phyloP scores from a whole-genome alignment of 73 alveolate species.

The Breviolum minutum region DNA sequence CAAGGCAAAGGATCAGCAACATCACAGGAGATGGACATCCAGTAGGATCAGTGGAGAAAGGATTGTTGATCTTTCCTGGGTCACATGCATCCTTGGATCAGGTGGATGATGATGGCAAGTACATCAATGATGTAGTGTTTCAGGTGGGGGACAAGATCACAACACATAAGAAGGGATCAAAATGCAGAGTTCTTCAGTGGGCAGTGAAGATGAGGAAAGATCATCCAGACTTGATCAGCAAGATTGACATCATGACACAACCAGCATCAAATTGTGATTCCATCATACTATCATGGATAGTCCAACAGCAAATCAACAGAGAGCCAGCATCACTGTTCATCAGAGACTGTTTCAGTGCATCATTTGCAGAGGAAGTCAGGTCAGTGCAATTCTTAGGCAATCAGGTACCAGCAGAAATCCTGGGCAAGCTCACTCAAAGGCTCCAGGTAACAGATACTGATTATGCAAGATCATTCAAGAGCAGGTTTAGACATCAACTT shows the following conservation, averaged over 20 bases:
- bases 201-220: not conserved
- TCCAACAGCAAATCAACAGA: not conserved
- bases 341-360: not conserved
- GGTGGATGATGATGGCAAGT: not conserved
- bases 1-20: constrained; percentile 13
- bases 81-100: not conserved
- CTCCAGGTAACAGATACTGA: constrained; percentile 35
- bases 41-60: not conserved
- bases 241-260: not conserved
- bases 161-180: not conserved
- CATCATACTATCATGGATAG: not conserved
- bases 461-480: constrained; percentile 17
- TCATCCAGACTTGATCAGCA: not conserved
- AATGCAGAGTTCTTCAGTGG: not conserved
- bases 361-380: not conserved
- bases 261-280: not conserved
- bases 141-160: not conserved
- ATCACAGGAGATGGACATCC: not conserved
- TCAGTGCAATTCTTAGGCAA: not conserved
- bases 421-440: not conserved
- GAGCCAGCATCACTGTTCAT: not conserved
- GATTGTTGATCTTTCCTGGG: constrained; percentile 6
- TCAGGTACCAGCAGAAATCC: not conserved
- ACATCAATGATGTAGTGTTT: not conserved
- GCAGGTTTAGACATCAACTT: not conserved